Conservation (phyloP, 495 filamentous ascomycete genomes). For the Oleoguttula mirabilis region DNA sequence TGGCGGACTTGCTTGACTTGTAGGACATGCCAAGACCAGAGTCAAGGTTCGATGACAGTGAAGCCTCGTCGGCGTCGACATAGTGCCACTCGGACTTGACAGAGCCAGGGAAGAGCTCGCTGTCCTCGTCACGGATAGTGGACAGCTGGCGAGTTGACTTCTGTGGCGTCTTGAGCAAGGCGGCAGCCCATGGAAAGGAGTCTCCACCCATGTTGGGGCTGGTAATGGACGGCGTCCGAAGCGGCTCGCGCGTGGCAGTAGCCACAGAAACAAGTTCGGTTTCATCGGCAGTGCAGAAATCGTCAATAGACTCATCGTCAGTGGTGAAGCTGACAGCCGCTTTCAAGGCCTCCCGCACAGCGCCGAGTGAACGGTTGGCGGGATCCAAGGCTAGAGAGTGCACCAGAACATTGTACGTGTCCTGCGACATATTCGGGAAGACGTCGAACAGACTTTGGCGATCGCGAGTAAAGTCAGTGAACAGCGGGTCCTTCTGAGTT, state of each 20-base stretch:
- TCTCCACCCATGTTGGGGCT: constrained; percentile 71
- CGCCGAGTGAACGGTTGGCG: constrained; percentile 67
- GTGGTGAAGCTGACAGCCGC: constrained; percentile 86
- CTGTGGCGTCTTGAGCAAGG: constrained; percentile 63
- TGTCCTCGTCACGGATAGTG: constrained; percentile 66
- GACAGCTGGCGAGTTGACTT: constrained; percentile 75
- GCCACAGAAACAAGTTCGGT: constrained; percentile 53
- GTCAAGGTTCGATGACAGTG: constrained; percentile 65
- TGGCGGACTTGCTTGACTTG: constrained; percentile 45
- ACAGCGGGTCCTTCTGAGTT: constrained; percentile 74
- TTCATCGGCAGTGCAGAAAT: constrained; percentile 72
- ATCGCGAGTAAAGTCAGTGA: constrained; percentile 82
- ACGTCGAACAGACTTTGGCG: constrained; percentile 94
- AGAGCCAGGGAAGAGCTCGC: constrained; percentile 69
- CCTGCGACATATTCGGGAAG: constrained; percentile 95
- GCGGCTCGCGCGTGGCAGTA: constrained; percentile 83
- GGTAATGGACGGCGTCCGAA: constrained; percentile 89
- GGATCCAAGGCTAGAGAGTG: constrained; percentile 85
- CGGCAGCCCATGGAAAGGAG: constrained; percentile 93
- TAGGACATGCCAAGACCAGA: constrained; percentile 60
- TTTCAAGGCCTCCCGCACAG: constrained; percentile 60
- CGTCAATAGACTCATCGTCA: constrained; percentile 79
- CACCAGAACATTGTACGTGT: constrained; percentile 85
- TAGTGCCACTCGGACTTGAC: constrained; percentile 45
- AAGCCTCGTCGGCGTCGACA: constrained; percentile 53